Percentiles rank a stretch among this genome's conserved stretches.
Evolutionary conservation across 2,329 filamentous ascomycete genomes (phyloP).

Genomic region (Talaromyces pinophilus): DNA sequence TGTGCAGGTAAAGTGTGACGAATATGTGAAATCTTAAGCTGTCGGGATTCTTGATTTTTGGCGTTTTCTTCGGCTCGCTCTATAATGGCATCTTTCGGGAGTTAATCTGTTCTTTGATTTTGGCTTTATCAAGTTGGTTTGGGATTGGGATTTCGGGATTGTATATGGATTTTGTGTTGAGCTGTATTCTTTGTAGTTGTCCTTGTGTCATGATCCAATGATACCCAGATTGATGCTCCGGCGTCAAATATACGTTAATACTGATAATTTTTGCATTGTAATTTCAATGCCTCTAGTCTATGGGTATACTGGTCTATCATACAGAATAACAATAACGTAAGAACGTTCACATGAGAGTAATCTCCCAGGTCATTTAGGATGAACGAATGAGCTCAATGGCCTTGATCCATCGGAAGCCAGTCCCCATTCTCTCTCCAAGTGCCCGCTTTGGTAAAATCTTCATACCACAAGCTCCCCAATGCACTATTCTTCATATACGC

Average conservation of each 20-base stretch:
- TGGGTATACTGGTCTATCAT: constrained; percentile 3
- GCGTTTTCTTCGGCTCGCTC: constrained; percentile 3
- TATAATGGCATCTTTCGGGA: constrained; percentile 1
- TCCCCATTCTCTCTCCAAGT: constrained; percentile 35
- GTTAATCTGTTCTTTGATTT: not conserved
- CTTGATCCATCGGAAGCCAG: not conserved
- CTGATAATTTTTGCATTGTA: not conserved
- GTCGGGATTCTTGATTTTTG: not conserved
- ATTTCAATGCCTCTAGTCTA: not conserved
- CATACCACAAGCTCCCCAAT: constrained; percentile 42
- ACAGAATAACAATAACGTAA: not conserved
- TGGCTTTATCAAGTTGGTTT: not conserved
- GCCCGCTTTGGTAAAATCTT: constrained; percentile 42
- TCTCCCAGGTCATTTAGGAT: not conserved
- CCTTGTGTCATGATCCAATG: constrained; percentile 8
- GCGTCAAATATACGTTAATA: not conserved
- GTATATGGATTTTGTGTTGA: not conserved
- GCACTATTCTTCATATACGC: constrained; percentile 42
- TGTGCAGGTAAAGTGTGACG: constrained; percentile 47
- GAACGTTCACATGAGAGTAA: no score
- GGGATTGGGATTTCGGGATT: not conserved
- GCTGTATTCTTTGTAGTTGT: not conserved
- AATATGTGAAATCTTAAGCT: constrained; percentile 30
- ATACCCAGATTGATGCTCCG: constrained; percentile 7
- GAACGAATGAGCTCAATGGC: not conserved